A percentile compares a stretch with the other conserved stretches of the same genome.
These are phyloP conservation scores for Sclerospora graminicola DNA, from an alignment of 352 stramenopile species.

Conservation along the genomic window DNA sequence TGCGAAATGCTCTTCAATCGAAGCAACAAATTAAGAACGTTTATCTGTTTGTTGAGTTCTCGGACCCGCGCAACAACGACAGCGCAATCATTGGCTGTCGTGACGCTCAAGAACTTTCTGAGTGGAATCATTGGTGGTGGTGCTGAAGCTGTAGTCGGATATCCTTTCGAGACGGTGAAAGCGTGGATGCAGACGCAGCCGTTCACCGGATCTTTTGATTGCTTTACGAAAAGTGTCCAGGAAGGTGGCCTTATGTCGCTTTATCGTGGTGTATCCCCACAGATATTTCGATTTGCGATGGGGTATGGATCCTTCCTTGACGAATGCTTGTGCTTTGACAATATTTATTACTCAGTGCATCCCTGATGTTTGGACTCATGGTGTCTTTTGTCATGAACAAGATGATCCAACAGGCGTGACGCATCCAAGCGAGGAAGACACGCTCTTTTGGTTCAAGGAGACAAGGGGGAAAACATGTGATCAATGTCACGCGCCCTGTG, in stretches of 20 bases:
- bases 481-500: conserved; percentile 37
- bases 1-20: too few species aligned
- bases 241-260: conserved; percentile 46
- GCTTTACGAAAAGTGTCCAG: conserved; percentile 40
- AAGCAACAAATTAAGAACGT: too few species aligned
- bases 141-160: too few species aligned
- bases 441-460: conserved; percentile 50
- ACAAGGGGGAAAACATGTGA: conserved; percentile 58
- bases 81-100: too few species aligned
- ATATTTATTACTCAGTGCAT: conserved; percentile 25
- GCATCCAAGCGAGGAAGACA: conserved; percentile 43
- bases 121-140: too few species aligned
- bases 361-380: conserved; percentile 63
- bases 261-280: conserved; percentile 53
- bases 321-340: too few species aligned
- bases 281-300: conserved; percentile 54
- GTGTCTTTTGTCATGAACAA: conserved; percentile 29
- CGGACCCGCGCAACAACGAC: too few species aligned
- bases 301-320: too few species aligned
- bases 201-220: conserved; percentile 41
- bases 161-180: conserved; percentile 24
- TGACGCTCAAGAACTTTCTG: too few species aligned
- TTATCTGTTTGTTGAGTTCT: too few species aligned
- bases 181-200: conserved; percentile 58
- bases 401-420: conserved; percentile 32